Evolutionary conservation across 306 rosid genomes (phyloP).

Genomic region (Inga oerstediana): DNA sequence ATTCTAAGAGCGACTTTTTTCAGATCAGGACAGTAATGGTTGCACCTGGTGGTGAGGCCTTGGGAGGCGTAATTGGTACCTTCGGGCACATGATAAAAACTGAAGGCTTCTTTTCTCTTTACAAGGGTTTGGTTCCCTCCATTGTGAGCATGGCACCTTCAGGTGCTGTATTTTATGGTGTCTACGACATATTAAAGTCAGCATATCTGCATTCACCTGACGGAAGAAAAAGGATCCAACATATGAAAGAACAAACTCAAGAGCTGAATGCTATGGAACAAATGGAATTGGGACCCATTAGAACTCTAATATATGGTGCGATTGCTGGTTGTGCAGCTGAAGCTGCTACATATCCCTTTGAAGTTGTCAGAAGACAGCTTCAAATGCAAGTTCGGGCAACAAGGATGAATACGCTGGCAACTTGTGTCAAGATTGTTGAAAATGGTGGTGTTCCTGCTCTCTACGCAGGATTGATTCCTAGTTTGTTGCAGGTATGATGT

Average conservation of each 20-base stretch:
- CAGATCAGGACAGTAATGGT: slow-evolving; percentile 95
- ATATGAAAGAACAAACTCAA: slow-evolving; percentile 61
- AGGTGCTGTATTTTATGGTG: slow-evolving; percentile 94
- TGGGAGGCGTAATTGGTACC: slow-evolving; percentile 89
- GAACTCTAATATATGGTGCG: slow-evolving; percentile 91
- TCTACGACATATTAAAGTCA: slow-evolving; percentile 83
- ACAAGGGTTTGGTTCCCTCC: slow-evolving; percentile 94
- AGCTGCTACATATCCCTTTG: slow-evolving; percentile 94
- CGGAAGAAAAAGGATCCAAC: slow-evolving; percentile 77
- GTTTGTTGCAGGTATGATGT: slow-evolving; percentile 83
- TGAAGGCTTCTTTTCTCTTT: slow-evolving; percentile 92
- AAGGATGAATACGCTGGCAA: slow-evolving; percentile 74
- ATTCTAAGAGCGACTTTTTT: slow-evolving; percentile 41
- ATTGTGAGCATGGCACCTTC: slow-evolving; percentile 96
- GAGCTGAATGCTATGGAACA: slow-evolving; percentile 83
- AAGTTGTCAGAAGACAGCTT: slow-evolving; percentile 92
- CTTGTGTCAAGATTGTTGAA: slow-evolving; percentile 78
- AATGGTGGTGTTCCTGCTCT: slow-evolving; percentile 92
- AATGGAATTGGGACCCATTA: slow-evolving; percentile 81
- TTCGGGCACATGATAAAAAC: slow-evolving; percentile 82
- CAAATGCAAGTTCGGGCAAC: slow-evolving; percentile 83
- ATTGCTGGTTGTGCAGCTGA: slow-evolving; percentile 95
- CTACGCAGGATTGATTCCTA: slow-evolving; percentile 84
- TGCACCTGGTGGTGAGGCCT: slow-evolving; percentile 97
- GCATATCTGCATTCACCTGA: slow-evolving; percentile 84